Evolutionary conservation across 768 basidiomycete genomes (phyloP).

Genomic region (Auriculariales sp.): DNA sequence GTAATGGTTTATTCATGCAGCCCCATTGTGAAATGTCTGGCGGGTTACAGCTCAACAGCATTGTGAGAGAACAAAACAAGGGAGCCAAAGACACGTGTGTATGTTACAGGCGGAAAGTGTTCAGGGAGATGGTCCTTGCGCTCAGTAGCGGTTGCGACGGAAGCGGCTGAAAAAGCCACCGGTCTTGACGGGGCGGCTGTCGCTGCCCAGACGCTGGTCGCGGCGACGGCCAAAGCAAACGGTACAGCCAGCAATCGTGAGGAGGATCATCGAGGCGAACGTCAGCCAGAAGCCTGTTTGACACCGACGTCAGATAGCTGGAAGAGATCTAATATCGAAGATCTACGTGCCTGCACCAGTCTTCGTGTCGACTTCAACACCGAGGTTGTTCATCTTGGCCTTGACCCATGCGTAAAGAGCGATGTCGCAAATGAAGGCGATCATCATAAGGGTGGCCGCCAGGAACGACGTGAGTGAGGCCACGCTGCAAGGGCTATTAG

Average conservation of each 20-base stretch:
- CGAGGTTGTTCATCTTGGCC: constrained; percentile 38
- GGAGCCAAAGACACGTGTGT: too few relatives aligned
- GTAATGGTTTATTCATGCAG: too few relatives aligned
- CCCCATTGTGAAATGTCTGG: too few relatives aligned
- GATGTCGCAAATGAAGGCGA: constrained; percentile 67
- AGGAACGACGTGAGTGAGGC: constrained; percentile 44
- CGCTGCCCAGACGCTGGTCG: constrained; percentile 13
- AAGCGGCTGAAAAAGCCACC: not conserved
- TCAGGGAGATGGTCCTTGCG: too few relatives aligned
- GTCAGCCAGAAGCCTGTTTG: constrained; percentile 60
- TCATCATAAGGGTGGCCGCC: constrained; percentile 49
- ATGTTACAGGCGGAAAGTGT: too few relatives aligned
- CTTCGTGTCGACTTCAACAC: constrained; percentile 29
- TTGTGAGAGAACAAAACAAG: too few relatives aligned
- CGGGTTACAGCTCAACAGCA: too few relatives aligned
- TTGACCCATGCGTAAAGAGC: constrained; percentile 51
- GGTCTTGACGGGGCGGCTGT: not conserved
- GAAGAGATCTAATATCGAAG: constrained; percentile 1
- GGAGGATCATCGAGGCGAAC: constrained; percentile 47
- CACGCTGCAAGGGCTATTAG: constrained; percentile 9
- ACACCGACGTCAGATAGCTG: not conserved
- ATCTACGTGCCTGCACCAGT: constrained; percentile 44
- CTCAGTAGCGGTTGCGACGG: too few relatives aligned
- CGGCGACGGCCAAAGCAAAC: constrained; percentile 56
- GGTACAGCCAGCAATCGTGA: constrained; percentile 49